These are phyloP conservation scores for Tuber borchii DNA, from an alignment of 495 filamentous ascomycete species.

Conservation along the genomic window DNA sequence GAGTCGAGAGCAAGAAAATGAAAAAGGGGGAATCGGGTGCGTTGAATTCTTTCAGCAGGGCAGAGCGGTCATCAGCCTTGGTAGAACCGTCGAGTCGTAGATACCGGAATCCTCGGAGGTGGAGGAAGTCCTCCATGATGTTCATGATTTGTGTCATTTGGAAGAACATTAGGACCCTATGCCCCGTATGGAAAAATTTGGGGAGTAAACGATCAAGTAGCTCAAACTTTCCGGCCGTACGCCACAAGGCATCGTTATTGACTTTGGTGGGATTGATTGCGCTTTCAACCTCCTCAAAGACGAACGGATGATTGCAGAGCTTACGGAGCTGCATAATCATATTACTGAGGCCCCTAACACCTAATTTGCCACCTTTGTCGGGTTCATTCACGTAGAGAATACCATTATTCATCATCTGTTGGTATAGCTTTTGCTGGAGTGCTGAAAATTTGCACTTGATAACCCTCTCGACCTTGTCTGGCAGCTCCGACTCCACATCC, in stretches of 20 bases:
- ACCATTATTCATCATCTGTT: constrained; percentile 91
- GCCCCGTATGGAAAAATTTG: constrained; percentile 77
- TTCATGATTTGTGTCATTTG: constrained; percentile 99
- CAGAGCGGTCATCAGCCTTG: constrained; percentile 93
- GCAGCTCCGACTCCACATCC: constrained; percentile 96
- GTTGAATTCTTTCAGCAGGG: constrained; percentile 83
- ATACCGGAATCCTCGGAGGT: constrained; percentile 71
- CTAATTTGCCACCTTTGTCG: constrained; percentile 83
- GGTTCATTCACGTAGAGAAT: constrained; percentile 88
- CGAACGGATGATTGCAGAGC: constrained; percentile 98
- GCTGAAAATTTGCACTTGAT: constrained; percentile 98
- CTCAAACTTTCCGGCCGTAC: constrained; percentile 95
- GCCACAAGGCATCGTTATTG: constrained; percentile 91
- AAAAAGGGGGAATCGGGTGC: constrained; percentile 84
- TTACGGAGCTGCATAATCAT: constrained; percentile 99
- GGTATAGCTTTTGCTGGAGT: constrained; percentile 85
- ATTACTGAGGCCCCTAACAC: constrained; percentile 92
- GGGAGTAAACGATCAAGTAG: constrained; percentile 85
- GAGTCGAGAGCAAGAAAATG: constrained; percentile 96
- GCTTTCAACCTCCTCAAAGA: constrained; percentile 94
- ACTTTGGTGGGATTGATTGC: constrained; percentile 86
- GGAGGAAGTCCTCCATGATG: constrained; percentile 98
- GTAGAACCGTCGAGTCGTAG: constrained; percentile 92
- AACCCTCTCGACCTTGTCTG: constrained; percentile 96
- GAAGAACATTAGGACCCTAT: constrained; percentile 98